Evolutionary conservation across 2,329 filamentous ascomycete genomes (phyloP).

Genomic region (Botrytis porri): DNA sequence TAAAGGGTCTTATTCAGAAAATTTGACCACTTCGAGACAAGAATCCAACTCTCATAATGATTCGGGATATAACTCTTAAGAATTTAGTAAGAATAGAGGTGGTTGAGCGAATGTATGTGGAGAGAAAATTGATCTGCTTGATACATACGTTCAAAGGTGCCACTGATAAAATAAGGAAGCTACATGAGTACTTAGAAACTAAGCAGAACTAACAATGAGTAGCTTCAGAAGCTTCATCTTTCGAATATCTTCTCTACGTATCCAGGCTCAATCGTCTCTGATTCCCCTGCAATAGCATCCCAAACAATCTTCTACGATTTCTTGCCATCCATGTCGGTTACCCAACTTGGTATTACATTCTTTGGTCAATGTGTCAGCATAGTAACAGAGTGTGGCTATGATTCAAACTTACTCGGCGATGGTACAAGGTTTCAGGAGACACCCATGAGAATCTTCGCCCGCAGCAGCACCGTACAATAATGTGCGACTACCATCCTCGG

Average conservation of each 20-base stretch:
- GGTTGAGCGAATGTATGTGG: background rate
- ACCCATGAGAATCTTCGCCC: slow-evolving; percentile 35
- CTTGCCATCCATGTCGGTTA: slow-evolving; percentile 31
- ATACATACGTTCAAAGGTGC: background rate
- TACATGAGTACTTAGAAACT: background rate
- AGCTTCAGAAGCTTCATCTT: background rate
- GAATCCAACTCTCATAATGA: background rate
- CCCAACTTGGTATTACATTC: slow-evolving; percentile 21
- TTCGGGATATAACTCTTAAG: fast-evolving
- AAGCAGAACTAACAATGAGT: background rate
- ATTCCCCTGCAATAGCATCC: slow-evolving; percentile 33
- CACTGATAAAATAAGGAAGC: background rate
- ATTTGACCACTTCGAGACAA: background rate
- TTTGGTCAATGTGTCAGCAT: background rate
- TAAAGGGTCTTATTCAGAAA: background rate
- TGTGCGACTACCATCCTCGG: slow-evolving; percentile 37
- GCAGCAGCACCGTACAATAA: slow-evolving; percentile 33
- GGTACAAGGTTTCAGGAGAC: slow-evolving; percentile 20
- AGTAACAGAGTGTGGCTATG: background rate
- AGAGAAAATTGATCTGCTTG: background rate
- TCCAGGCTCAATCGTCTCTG: slow-evolving; percentile 36
- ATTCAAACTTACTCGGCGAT: slow-evolving; percentile 22
- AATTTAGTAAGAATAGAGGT: background rate
- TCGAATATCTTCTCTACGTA: slow-evolving; percentile 29
- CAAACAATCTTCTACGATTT: slow-evolving; percentile 34